phyloP scores from a whole-genome alignment of 768 basidiomycete genomes.

The Calocybe cyanea region DNA sequence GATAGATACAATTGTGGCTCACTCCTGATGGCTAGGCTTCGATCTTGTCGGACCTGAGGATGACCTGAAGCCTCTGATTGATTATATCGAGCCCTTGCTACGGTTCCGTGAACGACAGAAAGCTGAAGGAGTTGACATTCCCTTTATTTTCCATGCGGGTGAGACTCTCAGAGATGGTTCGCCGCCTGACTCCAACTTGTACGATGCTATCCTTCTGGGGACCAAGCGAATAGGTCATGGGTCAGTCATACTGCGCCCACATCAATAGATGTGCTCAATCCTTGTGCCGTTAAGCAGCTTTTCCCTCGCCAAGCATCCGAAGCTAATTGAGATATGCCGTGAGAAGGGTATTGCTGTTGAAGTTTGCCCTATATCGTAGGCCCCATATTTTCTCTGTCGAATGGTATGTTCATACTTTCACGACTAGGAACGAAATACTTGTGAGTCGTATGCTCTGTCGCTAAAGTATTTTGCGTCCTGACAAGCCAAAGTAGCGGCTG shows the following conservation, averaged over 20 bases:
- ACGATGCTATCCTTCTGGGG: constrained; percentile 74
- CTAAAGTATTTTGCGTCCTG: neutral
- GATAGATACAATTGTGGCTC: neutral
- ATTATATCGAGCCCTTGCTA: constrained; percentile 60
- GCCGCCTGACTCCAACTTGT: constrained; percentile 65
- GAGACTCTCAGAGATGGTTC: constrained; percentile 79
- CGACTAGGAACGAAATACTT: constrained; percentile 65
- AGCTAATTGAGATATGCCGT: constrained; percentile 62
- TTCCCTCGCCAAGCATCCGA: constrained; percentile 75
- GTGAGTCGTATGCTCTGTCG: constrained; percentile 30
- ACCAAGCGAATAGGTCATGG: constrained; percentile 83
- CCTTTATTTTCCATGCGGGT: constrained; percentile 78
- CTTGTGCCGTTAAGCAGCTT: constrained; percentile 36
- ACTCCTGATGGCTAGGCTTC: constrained; percentile 49
- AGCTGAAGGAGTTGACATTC: constrained; percentile 58
- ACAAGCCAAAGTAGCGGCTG: constrained; percentile 42
- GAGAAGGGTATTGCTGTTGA: constrained; percentile 64
- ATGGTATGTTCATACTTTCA: neutral
- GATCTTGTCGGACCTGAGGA: constrained; percentile 82
- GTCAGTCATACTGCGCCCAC: constrained; percentile 30
- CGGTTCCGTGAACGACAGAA: constrained; percentile 55
- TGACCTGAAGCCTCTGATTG: constrained; percentile 48
- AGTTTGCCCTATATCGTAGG: constrained; percentile 80
- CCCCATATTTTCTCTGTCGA: constrained; percentile 12
- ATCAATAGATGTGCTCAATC: neutral